Conservation (phyloP, 2,329 filamentous ascomycete genomes). For the Orbilia blumenaviensis region DNA sequence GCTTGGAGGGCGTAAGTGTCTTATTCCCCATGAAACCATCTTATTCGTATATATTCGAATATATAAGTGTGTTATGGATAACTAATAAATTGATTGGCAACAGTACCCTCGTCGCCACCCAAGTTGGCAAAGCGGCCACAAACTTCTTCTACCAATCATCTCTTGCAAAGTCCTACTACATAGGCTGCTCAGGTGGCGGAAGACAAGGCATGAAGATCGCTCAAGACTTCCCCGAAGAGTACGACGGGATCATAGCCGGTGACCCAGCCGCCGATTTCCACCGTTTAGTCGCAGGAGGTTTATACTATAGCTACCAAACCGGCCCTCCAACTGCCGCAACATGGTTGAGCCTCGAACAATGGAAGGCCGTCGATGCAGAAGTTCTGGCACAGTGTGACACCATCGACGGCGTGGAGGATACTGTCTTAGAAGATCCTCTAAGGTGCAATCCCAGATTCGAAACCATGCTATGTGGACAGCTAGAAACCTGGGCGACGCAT, state of each 20-base stretch:
- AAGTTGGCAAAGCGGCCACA: conserved; percentile 23
- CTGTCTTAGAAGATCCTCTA: conserved; percentile 62
- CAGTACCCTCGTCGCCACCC: conserved; percentile 8
- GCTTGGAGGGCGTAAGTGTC: conserved; percentile 34
- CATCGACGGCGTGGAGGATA: conserved; percentile 65
- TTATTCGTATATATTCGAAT: background rate
- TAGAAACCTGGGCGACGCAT: conserved; percentile 14
- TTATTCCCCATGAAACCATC: background rate
- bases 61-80: background rate
- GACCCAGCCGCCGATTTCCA: conserved; percentile 63
- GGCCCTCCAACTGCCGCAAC: conserved; percentile 53
- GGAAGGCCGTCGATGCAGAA: conserved; percentile 60
- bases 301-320: conserved; percentile 44
- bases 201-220: conserved; percentile 64
- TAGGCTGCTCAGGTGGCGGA: conserved; percentile 65
- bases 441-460: conserved; percentile 60
- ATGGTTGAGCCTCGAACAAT: conserved; percentile 58
- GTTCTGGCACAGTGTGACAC: conserved; percentile 65
- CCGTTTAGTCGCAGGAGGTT: conserved; percentile 58
- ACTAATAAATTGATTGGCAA: background rate
- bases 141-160: conserved; percentile 38
- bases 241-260: conserved; percentile 65
- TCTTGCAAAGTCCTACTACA: conserved; percentile 63
- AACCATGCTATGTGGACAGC: conserved; percentile 58
- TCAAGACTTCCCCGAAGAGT: conserved; percentile 64